Percentiles rank a stretch among this genome's conserved stretches.
These are phyloP conservation scores for Xylaria flabelliformis DNA, from an alignment of 495 filamentous ascomycete genomes.

Conservation along the genomic window DNA sequence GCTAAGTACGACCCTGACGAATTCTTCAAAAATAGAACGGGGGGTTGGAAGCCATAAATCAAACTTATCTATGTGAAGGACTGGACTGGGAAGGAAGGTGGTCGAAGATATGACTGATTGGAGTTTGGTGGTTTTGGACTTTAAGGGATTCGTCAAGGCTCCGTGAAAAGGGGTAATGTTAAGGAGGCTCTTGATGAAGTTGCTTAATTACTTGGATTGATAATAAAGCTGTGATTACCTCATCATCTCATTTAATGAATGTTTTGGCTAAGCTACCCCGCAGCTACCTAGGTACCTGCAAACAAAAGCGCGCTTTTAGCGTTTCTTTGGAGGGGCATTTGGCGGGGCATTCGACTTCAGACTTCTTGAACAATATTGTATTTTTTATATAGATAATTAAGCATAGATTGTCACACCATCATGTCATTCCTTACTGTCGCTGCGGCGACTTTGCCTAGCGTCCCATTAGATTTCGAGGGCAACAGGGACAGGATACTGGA, in stretches of 20 bases:
- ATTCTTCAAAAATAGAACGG: slow-evolving; percentile 61
- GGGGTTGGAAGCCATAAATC: slow-evolving; percentile 47
- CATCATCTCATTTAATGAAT: too few species aligned
- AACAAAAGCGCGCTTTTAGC: too few species aligned
- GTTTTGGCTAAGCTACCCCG: too few species aligned
- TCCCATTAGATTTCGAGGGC: not conserved
- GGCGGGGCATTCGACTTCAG: too few species aligned
- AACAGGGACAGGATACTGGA: not conserved
- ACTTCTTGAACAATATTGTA: too few species aligned
- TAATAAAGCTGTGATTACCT: not conserved
- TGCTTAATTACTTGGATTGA: not conserved
- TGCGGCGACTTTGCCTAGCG: not conserved
- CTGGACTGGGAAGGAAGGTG: not conserved
- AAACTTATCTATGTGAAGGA: not conserved
- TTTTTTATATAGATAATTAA: too few species aligned
- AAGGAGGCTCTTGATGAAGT: not conserved
- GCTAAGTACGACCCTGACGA: slow-evolving; percentile 57
- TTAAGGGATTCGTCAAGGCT: not conserved
- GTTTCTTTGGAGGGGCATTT: too few species aligned
- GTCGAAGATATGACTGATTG: not conserved
- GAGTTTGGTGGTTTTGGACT: not conserved
- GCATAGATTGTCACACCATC: too few species aligned
- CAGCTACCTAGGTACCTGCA: too few species aligned
- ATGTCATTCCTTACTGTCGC: not conserved
- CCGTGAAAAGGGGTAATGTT: not conserved